phyloP scores from a whole-genome alignment of 2,329 filamentous ascomycete species.

The Colletotrichum karsti region DNA sequence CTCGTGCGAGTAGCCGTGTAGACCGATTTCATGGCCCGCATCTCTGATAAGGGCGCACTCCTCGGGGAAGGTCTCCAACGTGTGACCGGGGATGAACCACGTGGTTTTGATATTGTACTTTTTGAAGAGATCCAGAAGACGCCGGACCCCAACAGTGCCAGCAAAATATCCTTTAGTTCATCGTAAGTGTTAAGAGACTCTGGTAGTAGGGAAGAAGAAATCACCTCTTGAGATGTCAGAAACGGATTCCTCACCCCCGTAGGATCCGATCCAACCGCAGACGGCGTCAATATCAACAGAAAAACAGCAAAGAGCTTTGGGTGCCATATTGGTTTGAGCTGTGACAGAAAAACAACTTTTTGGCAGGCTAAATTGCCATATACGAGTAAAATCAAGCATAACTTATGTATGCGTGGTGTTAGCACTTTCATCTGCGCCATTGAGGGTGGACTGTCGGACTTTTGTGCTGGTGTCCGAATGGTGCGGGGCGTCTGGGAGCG shows the following conservation, averaged over 20 bases:
- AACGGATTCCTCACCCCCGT: conserved; percentile 76
- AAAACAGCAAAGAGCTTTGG: background rate
- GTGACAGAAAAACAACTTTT: background rate
- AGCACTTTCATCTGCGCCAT: background rate
- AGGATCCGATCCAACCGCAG: conserved; percentile 78
- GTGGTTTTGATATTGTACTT: conserved; percentile 76
- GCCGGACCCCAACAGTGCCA: conserved; percentile 70
- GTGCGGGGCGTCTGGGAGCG: background rate
- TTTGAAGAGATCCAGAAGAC: conserved; percentile 75
- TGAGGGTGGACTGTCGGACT: background rate
- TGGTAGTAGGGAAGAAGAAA: background rate
- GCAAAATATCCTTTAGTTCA: background rate
- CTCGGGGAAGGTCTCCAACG: conserved; percentile 56
- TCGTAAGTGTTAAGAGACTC: background rate
- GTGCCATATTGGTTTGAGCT: background rate
- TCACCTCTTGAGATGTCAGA: conserved; percentile 76
- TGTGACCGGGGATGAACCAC: conserved; percentile 59
- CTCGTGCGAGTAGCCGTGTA: conserved; percentile 79
- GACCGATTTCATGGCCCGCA: conserved; percentile 57
- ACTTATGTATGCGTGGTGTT: background rate
- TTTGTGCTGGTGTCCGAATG: background rate
- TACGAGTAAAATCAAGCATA: background rate
- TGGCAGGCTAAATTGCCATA: background rate
- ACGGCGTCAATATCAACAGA: conserved; percentile 77
- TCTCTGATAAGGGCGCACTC: conserved; percentile 52